Evolutionary conservation across 2,329 filamentous ascomycete genomes (phyloP).

Genomic region (Juglanconis juglandina): DNA sequence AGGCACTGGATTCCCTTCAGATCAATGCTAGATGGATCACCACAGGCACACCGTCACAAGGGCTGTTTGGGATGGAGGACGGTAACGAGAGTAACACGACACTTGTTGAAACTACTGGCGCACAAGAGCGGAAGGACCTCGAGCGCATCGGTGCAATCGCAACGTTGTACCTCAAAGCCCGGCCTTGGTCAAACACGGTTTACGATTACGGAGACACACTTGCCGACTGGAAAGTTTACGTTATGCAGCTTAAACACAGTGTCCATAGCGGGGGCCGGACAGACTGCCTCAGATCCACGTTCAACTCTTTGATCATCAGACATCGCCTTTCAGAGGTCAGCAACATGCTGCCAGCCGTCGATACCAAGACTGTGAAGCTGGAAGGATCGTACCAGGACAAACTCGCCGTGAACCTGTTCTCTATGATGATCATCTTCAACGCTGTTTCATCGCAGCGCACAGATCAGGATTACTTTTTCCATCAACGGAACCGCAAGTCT

Average conservation of each 20-base stretch:
- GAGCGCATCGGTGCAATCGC: slow-evolving; percentile 65
- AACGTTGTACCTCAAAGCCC: slow-evolving; percentile 68
- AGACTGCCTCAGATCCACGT: slow-evolving; percentile 61
- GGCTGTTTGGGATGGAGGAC: slow-evolving; percentile 70
- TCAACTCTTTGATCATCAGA: slow-evolving; percentile 79
- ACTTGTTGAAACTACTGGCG: slow-evolving; percentile 36
- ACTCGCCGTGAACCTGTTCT: slow-evolving; percentile 78
- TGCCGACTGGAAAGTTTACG: slow-evolving; percentile 70
- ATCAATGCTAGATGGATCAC: slow-evolving; percentile 82
- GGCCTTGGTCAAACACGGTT: slow-evolving; percentile 70
- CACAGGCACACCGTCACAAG: slow-evolving; percentile 83
- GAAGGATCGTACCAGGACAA: slow-evolving; percentile 84
- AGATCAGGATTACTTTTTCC: slow-evolving; percentile 86
- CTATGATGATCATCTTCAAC: slow-evolving; percentile 80
- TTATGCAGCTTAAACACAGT: slow-evolving; percentile 57
- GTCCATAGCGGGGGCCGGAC: slow-evolving; percentile 52
- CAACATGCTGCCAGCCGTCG: slow-evolving; percentile 65
- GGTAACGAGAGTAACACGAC: neutral
- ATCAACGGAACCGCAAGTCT: slow-evolving; percentile 65
- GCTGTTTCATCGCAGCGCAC: slow-evolving; percentile 81
- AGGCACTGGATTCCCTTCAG: slow-evolving; percentile 50
- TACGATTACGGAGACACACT: slow-evolving; percentile 51
- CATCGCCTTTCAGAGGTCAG: slow-evolving; percentile 71
- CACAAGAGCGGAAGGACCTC: slow-evolving; percentile 60
- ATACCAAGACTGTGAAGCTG: slow-evolving; percentile 68